These are phyloP conservation scores for Cystobasidiaceae sp. DNA, from an alignment of 1,284 basidiomycete genomes.

Conservation along the genomic window DNA sequence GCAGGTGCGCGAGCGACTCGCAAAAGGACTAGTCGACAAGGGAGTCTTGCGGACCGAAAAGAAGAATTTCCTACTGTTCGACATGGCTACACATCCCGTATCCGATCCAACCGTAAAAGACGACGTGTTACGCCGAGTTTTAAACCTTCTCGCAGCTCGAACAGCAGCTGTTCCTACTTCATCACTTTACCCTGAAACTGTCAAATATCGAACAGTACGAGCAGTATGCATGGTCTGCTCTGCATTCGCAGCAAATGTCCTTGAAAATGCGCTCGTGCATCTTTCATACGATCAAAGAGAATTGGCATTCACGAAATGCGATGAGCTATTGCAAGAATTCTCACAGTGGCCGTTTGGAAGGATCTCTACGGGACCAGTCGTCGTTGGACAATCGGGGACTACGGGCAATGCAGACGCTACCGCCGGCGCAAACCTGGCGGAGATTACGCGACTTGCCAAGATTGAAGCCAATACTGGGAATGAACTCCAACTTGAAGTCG, in stretches of 20 bases:
- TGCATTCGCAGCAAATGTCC: constrained; percentile 86
- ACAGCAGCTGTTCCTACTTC: constrained; percentile 70
- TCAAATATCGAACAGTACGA: constrained; percentile 70
- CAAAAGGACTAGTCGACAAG: constrained; percentile 96
- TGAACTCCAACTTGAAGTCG: constrained; percentile 78
- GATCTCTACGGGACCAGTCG: constrained; percentile 46
- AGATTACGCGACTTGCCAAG: constrained; percentile 70
- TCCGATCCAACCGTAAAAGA: constrained; percentile 86
- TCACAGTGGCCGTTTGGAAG: constrained; percentile 78
- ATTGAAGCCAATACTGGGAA: constrained; percentile 51
- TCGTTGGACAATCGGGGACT: constrained; percentile 44
- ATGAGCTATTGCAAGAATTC: constrained; percentile 86
- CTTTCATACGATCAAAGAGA: constrained; percentile 85
- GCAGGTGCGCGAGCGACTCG: constrained; percentile 89
- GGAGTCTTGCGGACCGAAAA: constrained; percentile 95
- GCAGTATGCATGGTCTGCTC: constrained; percentile 79
- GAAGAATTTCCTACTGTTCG: constrained; percentile 93
- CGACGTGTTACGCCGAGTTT: constrained; percentile 66
- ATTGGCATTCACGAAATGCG: constrained; percentile 80
- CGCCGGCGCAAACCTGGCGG: constrained; percentile 63
- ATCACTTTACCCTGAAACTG: constrained; percentile 63
- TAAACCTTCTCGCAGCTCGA: constrained; percentile 70
- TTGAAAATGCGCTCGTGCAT: constrained; percentile 83
- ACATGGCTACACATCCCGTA: constrained; percentile 95
- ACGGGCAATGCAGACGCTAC: constrained; percentile 45